A percentile compares a stretch with the other conserved stretches of the same genome.
Conservation (phyloP, 2,329 filamentous ascomycete species). For the Penicillium sp. region DNA sequence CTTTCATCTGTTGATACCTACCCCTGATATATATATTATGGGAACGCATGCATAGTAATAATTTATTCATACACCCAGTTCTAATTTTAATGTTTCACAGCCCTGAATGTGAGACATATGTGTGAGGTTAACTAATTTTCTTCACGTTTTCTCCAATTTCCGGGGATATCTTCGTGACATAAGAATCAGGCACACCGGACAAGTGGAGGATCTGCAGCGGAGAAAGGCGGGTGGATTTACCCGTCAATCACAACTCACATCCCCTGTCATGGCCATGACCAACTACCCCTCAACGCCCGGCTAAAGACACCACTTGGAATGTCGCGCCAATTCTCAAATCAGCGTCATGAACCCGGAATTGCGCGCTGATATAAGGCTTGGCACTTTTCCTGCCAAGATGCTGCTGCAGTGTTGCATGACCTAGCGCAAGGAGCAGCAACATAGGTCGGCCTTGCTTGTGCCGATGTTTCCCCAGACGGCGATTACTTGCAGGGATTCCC, state of each 20-base stretch:
- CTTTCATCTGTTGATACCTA: background rate
- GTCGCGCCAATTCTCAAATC: background rate
- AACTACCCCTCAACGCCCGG: background rate
- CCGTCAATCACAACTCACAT: slow-evolving; percentile 19
- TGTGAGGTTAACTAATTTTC: too few species aligned
- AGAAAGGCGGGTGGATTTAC: slow-evolving; percentile 13
- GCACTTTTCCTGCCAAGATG: background rate
- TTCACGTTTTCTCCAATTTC: too few species aligned
- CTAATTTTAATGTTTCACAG: too few species aligned
- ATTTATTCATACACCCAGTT: too few species aligned
- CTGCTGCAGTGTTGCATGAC: background rate
- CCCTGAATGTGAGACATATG: too few species aligned
- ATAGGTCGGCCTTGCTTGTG: background rate
- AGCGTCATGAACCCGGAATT: background rate
- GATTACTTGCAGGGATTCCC: background rate
- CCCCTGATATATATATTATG: background rate
- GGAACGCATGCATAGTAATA: background rate
- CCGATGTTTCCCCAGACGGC: slow-evolving; percentile 12
- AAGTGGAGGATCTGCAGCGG: slow-evolving; percentile 18
- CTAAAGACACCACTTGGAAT: background rate
- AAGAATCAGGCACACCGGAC: background rate
- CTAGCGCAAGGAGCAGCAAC: background rate
- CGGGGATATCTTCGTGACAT: too few species aligned
- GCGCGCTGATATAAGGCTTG: background rate
- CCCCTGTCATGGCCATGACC: background rate